Base-by-base conservation (phyloP, 2,329 filamentous ascomycete genomes). In the Nothophaeocryptopus gaeumannii region DNA sequence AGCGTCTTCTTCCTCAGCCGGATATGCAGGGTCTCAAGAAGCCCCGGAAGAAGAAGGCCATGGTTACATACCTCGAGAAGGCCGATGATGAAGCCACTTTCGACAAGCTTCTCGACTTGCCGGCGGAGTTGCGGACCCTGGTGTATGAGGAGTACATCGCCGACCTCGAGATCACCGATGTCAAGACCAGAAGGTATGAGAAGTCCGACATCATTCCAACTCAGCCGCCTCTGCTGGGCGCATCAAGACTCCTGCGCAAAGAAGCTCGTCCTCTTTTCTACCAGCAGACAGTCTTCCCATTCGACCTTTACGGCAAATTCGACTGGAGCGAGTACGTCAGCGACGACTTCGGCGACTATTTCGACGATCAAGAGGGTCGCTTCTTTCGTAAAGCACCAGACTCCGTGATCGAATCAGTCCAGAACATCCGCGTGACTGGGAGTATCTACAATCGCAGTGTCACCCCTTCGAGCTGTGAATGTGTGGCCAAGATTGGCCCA, bases 1-100 rank as follows among this genome's bases (percentile, higher is more conserved):
- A 39, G 15, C 37, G 37, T 39, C 8, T 15, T 26, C 37, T 39
- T 2, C n/a, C n/a, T 8, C 37, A 26, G 20, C 20, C 20, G 7
- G 7, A 26, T 26, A 26, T 26, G 20, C 20, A 26, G 20, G 13
- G 37, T 5, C 29, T 26, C 15, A 15, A 39, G 16, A 39, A 5
- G 16, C 16, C 13, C 15, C 7, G 11, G 37, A 26, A 15, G 29
- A 39, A 8, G 29, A 15, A 37, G 3, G 43, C 26, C 11, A 38
- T 46, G 43, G 30, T 39, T n/a, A 26, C 34, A 5, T n/a, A 14
- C 8, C 34, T 46, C 12, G 43, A 46, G 26, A 13, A 14, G 2
- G 43, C 43, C 13, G 43, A 46, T 11, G 43, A 46, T 12, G 12
- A 39, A 39, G 15, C 20, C 20, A 47, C 35, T 39, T 39, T 34